Conservation (phyloP, 352 stramenopile genomes). For the Phytopythium mirpurense region DNA sequence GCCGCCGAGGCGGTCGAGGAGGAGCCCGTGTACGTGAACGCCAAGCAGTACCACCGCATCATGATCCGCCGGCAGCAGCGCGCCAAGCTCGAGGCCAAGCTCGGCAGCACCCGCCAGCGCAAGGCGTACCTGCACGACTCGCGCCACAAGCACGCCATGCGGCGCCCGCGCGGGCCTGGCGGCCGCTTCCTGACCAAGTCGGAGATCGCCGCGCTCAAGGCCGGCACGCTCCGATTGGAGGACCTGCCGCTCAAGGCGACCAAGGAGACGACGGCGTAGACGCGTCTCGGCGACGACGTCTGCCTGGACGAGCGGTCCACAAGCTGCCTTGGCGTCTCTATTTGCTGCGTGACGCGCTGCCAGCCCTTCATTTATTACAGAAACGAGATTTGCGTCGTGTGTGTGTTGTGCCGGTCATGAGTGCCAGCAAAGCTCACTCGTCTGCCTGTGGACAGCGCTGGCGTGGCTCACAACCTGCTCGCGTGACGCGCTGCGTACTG, state of each 20-base stretch:
- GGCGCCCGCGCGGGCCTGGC: constrained; percentile 55
- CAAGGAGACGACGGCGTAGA: constrained; percentile 14
- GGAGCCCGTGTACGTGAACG: constrained; percentile 81
- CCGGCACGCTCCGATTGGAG: constrained; percentile 57
- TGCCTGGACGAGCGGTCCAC: not conserved
- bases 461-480: constrained; percentile 22
- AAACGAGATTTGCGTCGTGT: constrained; percentile 5
- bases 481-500: constrained; percentile 26
- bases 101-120: constrained; percentile 52
- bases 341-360: not conserved
- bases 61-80: constrained; percentile 74
- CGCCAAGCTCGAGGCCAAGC: constrained; percentile 71
- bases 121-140: constrained; percentile 78
- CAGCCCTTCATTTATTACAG: constrained; percentile 6
- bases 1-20: constrained; percentile 50
- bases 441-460: not conserved
- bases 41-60: constrained; percentile 84
- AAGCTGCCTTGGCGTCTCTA: too few relatives aligned
- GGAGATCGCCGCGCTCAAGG: constrained; percentile 70
- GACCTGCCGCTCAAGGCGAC: constrained; percentile 43
- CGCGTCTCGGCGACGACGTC: not conserved
- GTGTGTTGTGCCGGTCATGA: too few relatives aligned
- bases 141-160: constrained; percentile 75
- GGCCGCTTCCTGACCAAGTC: constrained; percentile 78
- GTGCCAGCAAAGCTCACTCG: too few relatives aligned